Evolutionary conservation across 495 filamentous ascomycete species (phyloP).

Genomic region (Alectoria sarmentosa): DNA sequence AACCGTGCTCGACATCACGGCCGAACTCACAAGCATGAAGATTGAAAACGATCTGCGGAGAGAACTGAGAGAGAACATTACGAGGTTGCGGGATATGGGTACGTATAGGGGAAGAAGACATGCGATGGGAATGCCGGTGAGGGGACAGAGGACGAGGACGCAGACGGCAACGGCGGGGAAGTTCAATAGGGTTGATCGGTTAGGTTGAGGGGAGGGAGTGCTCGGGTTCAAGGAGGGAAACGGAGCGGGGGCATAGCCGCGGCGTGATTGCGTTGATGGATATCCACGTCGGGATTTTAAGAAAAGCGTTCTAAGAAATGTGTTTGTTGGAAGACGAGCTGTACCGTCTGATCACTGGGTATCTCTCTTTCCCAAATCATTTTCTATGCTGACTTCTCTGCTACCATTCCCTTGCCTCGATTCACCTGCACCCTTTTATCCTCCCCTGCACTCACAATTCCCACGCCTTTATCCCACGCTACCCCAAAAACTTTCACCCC

Average conservation of each 20-base stretch:
- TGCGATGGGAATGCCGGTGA: slow-evolving; percentile 78
- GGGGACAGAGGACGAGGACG: slow-evolving; percentile 78
- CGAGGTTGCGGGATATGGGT: slow-evolving; percentile 81
- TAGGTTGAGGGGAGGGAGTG: slow-evolving; percentile 29
- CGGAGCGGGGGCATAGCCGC: neutral
- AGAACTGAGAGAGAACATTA: slow-evolving; percentile 75
- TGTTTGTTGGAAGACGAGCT: neutral
- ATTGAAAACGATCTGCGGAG: slow-evolving; percentile 84
- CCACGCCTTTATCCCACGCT: slow-evolving; percentile 73
- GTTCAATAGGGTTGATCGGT: slow-evolving; percentile 72
- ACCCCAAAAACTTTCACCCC: slow-evolving; percentile 88
- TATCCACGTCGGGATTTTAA: neutral
- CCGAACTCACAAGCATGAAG: slow-evolving; percentile 82
- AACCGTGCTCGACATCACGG: slow-evolving; percentile 70
- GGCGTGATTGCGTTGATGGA: neutral
- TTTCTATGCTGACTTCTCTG: neutral
- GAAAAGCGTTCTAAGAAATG: too few relatives aligned
- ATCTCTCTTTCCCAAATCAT: neutral
- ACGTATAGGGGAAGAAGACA: slow-evolving; percentile 85
- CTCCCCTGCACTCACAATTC: slow-evolving; percentile 88
- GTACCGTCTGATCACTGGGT: slow-evolving; percentile 7
- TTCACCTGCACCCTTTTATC: slow-evolving; percentile 93
- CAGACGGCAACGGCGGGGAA: slow-evolving; percentile 73
- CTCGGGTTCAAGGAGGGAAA: too few relatives aligned
- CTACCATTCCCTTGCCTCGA: slow-evolving; percentile 36